phyloP scores from a whole-genome alignment of 257 asterid species.

The Solanum ossicruentum region DNA sequence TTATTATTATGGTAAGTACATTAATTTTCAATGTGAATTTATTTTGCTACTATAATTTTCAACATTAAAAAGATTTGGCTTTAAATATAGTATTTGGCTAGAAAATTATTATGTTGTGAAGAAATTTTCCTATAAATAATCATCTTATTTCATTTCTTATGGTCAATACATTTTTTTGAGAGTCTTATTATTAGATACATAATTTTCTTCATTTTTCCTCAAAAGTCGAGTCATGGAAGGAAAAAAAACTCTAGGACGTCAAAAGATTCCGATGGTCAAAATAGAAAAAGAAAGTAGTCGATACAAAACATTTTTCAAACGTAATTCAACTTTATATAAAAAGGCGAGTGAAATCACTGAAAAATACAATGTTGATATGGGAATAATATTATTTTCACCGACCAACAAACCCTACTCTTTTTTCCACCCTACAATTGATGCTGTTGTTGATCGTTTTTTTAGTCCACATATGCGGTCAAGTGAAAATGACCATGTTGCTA shows the following conservation, averaged over 20 bases:
- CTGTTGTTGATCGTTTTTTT: background rate
- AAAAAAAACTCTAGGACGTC: slow-evolving; percentile 16
- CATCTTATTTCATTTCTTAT: background rate
- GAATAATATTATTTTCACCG: slow-evolving; percentile 17
- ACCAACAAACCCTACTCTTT: slow-evolving; percentile 25
- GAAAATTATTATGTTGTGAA: background rate
- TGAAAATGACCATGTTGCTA: background rate
- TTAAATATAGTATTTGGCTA: background rate
- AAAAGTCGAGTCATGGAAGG: background rate
- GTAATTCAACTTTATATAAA: slow-evolving; percentile 8
- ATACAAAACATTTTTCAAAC: slow-evolving; percentile 18
- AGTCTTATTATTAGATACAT: background rate
- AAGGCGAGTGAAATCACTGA: slow-evolving; percentile 20
- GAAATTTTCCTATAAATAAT: background rate
- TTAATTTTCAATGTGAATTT: background rate
- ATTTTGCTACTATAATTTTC: background rate
- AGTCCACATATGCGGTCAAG: background rate
- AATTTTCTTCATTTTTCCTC: background rate
- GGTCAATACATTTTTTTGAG: background rate
- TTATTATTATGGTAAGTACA: background rate
- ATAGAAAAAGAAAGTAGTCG: slow-evolving; percentile 10
- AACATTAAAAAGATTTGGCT: background rate
- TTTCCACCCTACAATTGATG: slow-evolving; percentile 24
- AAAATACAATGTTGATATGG: slow-evolving; percentile 11
- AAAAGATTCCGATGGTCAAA: slow-evolving; percentile 8